Percentiles rank a stretch among this genome's conserved stretches.
Evolutionary conservation across 495 filamentous ascomycete genomes (phyloP).

Genomic region (Penicillium bovifimosum): DNA sequence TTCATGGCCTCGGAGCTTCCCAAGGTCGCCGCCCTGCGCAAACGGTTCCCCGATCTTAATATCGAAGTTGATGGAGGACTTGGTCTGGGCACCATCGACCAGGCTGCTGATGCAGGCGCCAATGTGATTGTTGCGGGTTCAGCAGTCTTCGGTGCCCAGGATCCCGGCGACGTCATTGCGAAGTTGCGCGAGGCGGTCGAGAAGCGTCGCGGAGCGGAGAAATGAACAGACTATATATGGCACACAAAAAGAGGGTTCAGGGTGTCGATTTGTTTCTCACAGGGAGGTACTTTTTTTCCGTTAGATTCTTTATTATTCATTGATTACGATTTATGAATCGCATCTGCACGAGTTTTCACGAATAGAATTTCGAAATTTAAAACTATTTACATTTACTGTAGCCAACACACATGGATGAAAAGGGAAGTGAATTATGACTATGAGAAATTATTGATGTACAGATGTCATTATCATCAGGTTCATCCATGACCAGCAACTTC

Average conservation of each 20-base stretch:
- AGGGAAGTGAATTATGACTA: neutral
- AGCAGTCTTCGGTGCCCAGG: conserved; percentile 88
- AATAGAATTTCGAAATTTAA: neutral
- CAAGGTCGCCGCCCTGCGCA: conserved; percentile 79
- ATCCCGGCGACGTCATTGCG: conserved; percentile 78
- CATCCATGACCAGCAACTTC: conserved; percentile 5
- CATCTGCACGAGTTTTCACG: conserved; percentile 11
- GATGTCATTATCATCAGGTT: conserved; percentile 1
- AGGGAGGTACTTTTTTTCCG: neutral
- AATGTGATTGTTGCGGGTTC: conserved; percentile 99
- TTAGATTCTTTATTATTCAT: conserved; percentile 5
- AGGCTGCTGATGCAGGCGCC: conserved; percentile 90
- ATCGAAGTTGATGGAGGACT: conserved; percentile 97
- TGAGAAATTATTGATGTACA: conserved; percentile 2
- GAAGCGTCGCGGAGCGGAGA: conserved; percentile 31
- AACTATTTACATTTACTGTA: conserved; percentile 1
- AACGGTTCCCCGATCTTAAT: conserved; percentile 82
- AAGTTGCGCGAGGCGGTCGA: conserved; percentile 77
- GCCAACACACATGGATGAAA: neutral
- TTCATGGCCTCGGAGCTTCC: conserved; percentile 95
- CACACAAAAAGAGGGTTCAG: conserved; percentile 21
- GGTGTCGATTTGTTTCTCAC: conserved; percentile 6
- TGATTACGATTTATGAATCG: conserved; percentile 23
- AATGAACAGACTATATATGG: neutral
- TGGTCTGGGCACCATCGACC: conserved; percentile 81